Percentiles rank a stretch among this genome's conserved stretches.
phyloP scores from a whole-genome alignment of 441 rosid genomes.

The Biscutella laevigata region DNA sequence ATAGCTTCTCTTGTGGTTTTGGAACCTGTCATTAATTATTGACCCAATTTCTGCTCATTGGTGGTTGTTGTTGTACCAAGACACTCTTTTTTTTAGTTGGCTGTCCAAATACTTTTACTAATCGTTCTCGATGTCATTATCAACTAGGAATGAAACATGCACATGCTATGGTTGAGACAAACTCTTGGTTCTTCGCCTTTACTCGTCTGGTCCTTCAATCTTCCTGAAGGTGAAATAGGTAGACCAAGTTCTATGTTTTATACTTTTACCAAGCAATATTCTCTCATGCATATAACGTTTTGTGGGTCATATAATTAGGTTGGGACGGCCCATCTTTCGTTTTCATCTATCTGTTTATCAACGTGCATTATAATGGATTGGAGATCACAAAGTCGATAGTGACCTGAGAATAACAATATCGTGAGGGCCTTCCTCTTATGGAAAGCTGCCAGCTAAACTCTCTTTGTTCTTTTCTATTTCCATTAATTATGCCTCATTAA shows the following conservation, averaged over 20 bases:
- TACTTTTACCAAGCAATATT: slow-evolving; percentile 14
- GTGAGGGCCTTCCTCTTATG: slow-evolving; percentile 23
- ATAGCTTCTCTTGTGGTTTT: slow-evolving; percentile 6
- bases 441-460: slow-evolving; percentile 28
- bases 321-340: slow-evolving; percentile 24
- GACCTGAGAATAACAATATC: slow-evolving; percentile 26
- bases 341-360: slow-evolving; percentile 24
- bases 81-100: slow-evolving; percentile 12
- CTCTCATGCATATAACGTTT: slow-evolving; percentile 22
- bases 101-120: slow-evolving; percentile 5
- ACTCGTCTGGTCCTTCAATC: slow-evolving; percentile 12
- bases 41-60: slow-evolving; percentile 4
- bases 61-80: slow-evolving; percentile 23
- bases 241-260: slow-evolving; percentile 22
- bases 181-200: slow-evolving; percentile 13
- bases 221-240: slow-evolving; percentile 22
- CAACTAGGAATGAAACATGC: slow-evolving; percentile 22
- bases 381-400: slow-evolving; percentile 21
- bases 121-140: slow-evolving; percentile 11
- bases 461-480: slow-evolving; percentile 17
- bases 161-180: slow-evolving; percentile 20
- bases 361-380: slow-evolving; percentile 19
- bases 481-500: slow-evolving; percentile 11
- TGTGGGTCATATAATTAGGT: slow-evolving; percentile 25
- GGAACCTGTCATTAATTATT: not conserved